A percentile compares a stretch with the other conserved stretches of the same genome.
phyloP scores from a whole-genome alignment of 1,284 basidiomycete species.

The Jaminaea rosea region DNA sequence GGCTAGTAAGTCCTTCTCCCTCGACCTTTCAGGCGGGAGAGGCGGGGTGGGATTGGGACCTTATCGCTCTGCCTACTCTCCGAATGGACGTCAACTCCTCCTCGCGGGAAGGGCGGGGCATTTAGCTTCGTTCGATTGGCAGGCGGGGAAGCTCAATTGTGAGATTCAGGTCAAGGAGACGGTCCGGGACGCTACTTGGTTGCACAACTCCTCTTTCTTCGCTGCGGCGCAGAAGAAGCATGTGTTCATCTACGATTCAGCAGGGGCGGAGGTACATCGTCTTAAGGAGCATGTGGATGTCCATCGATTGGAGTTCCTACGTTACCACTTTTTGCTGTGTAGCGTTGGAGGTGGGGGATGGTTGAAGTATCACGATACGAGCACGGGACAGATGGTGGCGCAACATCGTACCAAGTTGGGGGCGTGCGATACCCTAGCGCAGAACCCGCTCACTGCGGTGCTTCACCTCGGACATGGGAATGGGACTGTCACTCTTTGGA shows the following conservation, averaged over 20 bases:
- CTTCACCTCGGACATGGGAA: conserved; percentile 74
- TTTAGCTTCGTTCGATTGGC: conserved; percentile 92
- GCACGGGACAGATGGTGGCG: conserved; percentile 76
- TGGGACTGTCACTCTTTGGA: conserved; percentile 87
- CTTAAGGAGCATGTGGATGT: conserved; percentile 70
- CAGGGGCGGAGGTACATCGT: conserved; percentile 80
- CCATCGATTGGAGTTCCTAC: conserved; percentile 80
- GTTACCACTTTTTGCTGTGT: conserved; percentile 88
- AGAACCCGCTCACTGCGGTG: conserved; percentile 82
- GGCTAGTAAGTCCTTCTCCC: conserved; percentile 66
- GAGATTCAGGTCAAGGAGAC: conserved; percentile 86
- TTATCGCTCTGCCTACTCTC: conserved; percentile 70
- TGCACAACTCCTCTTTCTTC: conserved; percentile 85
- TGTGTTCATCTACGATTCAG: conserved; percentile 87
- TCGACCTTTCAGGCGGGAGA: conserved; percentile 63
- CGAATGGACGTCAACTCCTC: conserved; percentile 69
- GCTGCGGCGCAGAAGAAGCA: conserved; percentile 96
- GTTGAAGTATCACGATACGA: conserved; percentile 94
- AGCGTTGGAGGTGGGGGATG: conserved; percentile 77
- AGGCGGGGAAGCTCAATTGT: conserved; percentile 72
- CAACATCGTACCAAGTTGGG: conserved; percentile 67
- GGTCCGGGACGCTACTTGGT: conserved; percentile 80
- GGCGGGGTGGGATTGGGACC: conserved; percentile 54
- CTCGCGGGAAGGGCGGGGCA: conserved; percentile 64
- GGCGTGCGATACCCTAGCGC: conserved; percentile 73